Percentiles rank a stretch among this genome's conserved stretches.
These are phyloP conservation scores for Colletotrichum cereale DNA, from an alignment of 2,329 filamentous ascomycete species.

Conservation along the genomic window DNA sequence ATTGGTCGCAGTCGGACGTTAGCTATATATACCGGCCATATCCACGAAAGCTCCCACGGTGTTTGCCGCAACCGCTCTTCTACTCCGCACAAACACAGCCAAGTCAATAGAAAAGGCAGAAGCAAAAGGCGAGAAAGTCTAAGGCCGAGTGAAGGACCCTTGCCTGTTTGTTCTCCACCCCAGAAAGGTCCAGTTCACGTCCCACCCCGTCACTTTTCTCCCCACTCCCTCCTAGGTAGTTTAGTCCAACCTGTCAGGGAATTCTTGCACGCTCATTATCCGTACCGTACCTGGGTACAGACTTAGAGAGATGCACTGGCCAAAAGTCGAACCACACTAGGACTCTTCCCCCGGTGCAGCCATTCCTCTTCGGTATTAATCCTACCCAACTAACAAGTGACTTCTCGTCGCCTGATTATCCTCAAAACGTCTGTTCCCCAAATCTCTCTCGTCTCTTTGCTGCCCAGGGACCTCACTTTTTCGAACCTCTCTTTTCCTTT, in stretches of 20 bases:
- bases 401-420: slow-evolving; percentile 32
- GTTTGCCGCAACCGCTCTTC: neutral
- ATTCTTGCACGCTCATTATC: slow-evolving; percentile 3
- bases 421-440: slow-evolving; percentile 28
- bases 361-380: slow-evolving; percentile 39
- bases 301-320: slow-evolving; percentile 29
- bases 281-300: too few species aligned
- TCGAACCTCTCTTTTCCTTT: neutral
- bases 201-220: slow-evolving; percentile 6
- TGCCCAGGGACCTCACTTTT: neutral
- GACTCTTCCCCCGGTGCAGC: slow-evolving; percentile 32
- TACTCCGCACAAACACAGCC: neutral
- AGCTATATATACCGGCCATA: neutral
- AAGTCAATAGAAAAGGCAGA: neutral
- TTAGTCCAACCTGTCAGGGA: slow-evolving; percentile 32
- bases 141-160: slow-evolving; percentile 1
- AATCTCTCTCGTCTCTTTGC: neutral
- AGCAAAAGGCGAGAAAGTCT: neutral
- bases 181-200: neutral
- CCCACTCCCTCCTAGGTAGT: neutral
- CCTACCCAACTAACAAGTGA: slow-evolving; percentile 25
- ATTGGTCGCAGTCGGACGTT: slow-evolving; percentile 2
- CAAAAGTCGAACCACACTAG: slow-evolving; percentile 34
- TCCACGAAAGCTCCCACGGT: slow-evolving; percentile 8
- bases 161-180: slow-evolving; percentile 13